These are phyloP conservation scores for Pittosporum tobira DNA, from an alignment of 129 eudicot genomes.

Conservation along the genomic window DNA sequence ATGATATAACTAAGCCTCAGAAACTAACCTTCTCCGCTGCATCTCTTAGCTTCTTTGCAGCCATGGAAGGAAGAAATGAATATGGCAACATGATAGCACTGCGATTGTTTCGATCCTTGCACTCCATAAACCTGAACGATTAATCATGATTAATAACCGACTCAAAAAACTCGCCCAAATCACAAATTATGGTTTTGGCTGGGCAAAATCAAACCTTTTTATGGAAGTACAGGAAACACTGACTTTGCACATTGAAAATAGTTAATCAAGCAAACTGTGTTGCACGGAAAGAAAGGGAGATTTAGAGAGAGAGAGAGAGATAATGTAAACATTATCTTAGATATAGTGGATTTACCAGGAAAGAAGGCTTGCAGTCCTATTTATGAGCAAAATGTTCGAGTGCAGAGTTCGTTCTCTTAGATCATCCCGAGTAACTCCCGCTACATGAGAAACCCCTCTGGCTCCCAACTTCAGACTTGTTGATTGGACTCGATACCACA, in stretches of 20 bases:
- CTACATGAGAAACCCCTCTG: constrained; percentile 77
- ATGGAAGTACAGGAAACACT: no score
- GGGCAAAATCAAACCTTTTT: no score
- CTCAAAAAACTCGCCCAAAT: neutral
- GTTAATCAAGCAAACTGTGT: no score
- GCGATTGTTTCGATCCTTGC: constrained; percentile 90
- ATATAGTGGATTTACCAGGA: constrained; percentile 54
- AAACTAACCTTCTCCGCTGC: constrained; percentile 73
- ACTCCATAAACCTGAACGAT: constrained; percentile 89
- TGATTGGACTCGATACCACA: constrained; percentile 61
- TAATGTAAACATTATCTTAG: neutral
- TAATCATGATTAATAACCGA: constrained; percentile 54
- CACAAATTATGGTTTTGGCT: no score
- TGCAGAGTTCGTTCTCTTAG: constrained; percentile 39
- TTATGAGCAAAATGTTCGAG: constrained; percentile 70
- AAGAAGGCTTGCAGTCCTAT: constrained; percentile 89
- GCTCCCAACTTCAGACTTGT: constrained; percentile 85
- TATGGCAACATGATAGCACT: constrained; percentile 68
- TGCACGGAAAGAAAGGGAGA: neutral
- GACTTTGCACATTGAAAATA: no score
- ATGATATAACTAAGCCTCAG: neutral
- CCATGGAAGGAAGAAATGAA: constrained; percentile 95
- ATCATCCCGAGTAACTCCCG: constrained; percentile 54
- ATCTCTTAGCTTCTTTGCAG: constrained; percentile 77
- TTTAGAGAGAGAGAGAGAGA: no score